A percentile compares a stretch with the other conserved stretches of the same genome.
These are phyloP conservation scores for Protea cynaroides DNA, from an alignment of 164 flowering plant genomes.

Conservation along the genomic window DNA sequence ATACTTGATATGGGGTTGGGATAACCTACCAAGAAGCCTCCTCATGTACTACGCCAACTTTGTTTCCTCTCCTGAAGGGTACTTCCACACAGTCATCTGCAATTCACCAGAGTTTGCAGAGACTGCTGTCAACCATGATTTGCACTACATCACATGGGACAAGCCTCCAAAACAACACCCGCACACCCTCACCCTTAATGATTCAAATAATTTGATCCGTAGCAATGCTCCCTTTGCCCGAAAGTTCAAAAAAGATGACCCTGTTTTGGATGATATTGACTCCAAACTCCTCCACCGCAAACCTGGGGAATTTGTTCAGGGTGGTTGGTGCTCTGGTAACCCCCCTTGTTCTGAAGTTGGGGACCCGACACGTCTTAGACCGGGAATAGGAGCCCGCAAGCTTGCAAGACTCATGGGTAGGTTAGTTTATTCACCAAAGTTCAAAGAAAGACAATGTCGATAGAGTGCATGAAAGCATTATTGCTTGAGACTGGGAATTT, in stretches of 20 bases:
- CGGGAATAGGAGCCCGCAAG: slow-evolving; percentile 26
- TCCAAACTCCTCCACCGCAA: slow-evolving; percentile 16
- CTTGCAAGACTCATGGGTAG: slow-evolving; percentile 18
- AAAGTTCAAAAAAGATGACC: slow-evolving; percentile 22
- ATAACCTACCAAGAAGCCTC: slow-evolving; percentile 37
- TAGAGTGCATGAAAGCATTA: slow-evolving; percentile 8
- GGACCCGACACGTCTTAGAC: slow-evolving; percentile 15
- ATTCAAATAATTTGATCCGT: slow-evolving; percentile 19
- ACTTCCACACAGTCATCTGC: slow-evolving; percentile 42
- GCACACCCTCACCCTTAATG: slow-evolving; percentile 19
- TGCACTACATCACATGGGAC: slow-evolving; percentile 43
- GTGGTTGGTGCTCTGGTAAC: slow-evolving; percentile 31
- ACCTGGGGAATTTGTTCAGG: slow-evolving; percentile 21
- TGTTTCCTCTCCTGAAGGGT: slow-evolving; percentile 42
- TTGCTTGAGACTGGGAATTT: not conserved
- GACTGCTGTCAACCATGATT: slow-evolving; percentile 33
- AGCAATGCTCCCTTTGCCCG: slow-evolving; percentile 33
- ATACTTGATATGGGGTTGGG: slow-evolving; percentile 37
- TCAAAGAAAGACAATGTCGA: slow-evolving; percentile 18
- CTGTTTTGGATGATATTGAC: slow-evolving; percentile 27
- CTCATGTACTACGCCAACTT: slow-evolving; percentile 40
- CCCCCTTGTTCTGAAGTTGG: slow-evolving; percentile 27
- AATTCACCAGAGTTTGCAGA: slow-evolving; percentile 26
- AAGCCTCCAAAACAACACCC: slow-evolving; percentile 32
- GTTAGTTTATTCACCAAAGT: slow-evolving; percentile 9